A percentile compares a stretch with the other conserved stretches of the same genome.
Conservation (phyloP, 176 grass and related monocot genomes). For the Secale cereale region DNA sequence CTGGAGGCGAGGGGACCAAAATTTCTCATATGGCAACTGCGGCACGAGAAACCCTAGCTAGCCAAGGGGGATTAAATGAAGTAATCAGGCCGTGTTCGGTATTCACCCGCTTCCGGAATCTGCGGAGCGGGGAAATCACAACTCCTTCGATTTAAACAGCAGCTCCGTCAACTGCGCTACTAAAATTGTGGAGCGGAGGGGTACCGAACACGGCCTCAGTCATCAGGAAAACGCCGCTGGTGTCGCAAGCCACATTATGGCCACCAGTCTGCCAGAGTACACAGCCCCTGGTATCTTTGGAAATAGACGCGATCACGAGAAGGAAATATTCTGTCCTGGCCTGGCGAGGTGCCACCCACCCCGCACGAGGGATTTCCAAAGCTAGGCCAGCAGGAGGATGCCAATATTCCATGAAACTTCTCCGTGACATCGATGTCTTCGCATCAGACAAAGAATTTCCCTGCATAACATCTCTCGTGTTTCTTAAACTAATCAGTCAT, state of each 20-base stretch:
- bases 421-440: not conserved
- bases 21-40: too few species aligned
- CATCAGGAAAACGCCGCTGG: not conserved
- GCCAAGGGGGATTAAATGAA: too few species aligned
- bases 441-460: not conserved
- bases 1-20: too few species aligned
- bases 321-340: not conserved
- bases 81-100: too few species aligned
- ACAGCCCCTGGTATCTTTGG: not conserved
- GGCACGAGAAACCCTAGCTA: too few species aligned
- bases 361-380: not conserved
- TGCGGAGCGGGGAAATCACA: too few species aligned
- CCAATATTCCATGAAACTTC: not conserved
- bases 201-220: too few species aligned
- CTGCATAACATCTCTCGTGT: not conserved
- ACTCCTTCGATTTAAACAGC: too few species aligned
- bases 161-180: too few species aligned
- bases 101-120: too few species aligned
- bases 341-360: not conserved
- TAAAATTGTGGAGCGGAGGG: too few species aligned
- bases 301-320: not conserved
- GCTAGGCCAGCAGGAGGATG: not conserved
- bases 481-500: conserved; percentile 4
- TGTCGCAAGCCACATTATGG: not conserved
- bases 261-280: not conserved